A percentile compares a stretch with the other conserved stretches of the same genome.
Evolutionary conservation across 2,329 filamentous ascomycete genomes (phyloP).

Genomic region (Fusarium subglutinans): DNA sequence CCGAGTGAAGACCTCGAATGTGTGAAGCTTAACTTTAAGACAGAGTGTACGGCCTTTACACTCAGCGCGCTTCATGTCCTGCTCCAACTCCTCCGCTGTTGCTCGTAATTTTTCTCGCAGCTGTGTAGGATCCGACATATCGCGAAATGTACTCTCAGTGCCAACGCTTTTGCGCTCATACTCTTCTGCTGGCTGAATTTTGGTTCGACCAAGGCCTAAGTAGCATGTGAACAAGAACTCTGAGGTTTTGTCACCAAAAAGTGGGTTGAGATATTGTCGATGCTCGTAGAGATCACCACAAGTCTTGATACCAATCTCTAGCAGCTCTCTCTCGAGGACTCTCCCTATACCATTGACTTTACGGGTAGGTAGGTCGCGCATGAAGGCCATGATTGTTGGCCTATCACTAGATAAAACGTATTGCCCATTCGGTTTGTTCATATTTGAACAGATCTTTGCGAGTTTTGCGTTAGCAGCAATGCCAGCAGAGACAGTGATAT

Average conservation of each 20-base stretch:
- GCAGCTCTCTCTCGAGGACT: slow-evolving; percentile 90
- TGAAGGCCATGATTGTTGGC: slow-evolving; percentile 81
- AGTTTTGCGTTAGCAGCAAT: slow-evolving; percentile 94
- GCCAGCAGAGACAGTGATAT: slow-evolving; percentile 91
- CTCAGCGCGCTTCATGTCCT: slow-evolving; percentile 80
- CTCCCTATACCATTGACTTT: slow-evolving; percentile 97
- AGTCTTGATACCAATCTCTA: slow-evolving; percentile 85
- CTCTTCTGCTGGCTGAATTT: slow-evolving; percentile 85
- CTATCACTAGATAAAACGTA: slow-evolving; percentile 79
- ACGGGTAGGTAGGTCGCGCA: slow-evolving; percentile 82
- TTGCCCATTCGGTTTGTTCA: slow-evolving; percentile 97
- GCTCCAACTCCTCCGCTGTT: slow-evolving; percentile 86
- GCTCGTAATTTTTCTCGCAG: slow-evolving; percentile 81
- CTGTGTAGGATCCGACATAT: slow-evolving; percentile 74
- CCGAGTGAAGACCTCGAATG: slow-evolving; percentile 88
- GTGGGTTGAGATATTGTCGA: slow-evolving; percentile 74
- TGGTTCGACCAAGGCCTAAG: slow-evolving; percentile 86
- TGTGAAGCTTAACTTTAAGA: slow-evolving; percentile 93
- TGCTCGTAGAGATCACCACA: slow-evolving; percentile 88
- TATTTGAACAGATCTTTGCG: slow-evolving; percentile 94
- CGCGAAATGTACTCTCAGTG: slow-evolving; percentile 90
- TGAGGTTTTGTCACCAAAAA: slow-evolving; percentile 93
- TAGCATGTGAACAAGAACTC: slow-evolving; percentile 87
- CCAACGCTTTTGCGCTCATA: slow-evolving; percentile 94
- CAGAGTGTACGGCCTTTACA: slow-evolving; percentile 92